Evolutionary conservation across 257 asterid genomes (phyloP).

Genomic region (Anisodus tanguticus): DNA sequence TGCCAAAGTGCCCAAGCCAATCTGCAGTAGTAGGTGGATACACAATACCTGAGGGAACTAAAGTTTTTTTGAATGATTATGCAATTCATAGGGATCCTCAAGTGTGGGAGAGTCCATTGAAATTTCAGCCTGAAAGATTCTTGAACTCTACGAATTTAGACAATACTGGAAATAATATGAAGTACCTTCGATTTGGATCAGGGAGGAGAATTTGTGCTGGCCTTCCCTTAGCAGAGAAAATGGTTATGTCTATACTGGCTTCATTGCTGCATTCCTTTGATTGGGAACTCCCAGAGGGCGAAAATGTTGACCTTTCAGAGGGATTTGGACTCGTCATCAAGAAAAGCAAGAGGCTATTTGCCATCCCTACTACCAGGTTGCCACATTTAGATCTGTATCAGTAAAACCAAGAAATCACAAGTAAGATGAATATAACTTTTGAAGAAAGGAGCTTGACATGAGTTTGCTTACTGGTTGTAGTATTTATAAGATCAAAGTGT

Average conservation of each 20-base stretch:
- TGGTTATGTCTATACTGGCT: constrained; percentile 45
- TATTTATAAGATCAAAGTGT: neutral
- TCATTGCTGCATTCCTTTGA: constrained; percentile 48
- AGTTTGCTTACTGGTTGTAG: neutral
- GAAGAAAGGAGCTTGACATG: neutral
- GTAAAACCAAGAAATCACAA: neutral
- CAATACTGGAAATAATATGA: constrained; percentile 42
- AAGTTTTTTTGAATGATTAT: constrained; percentile 42
- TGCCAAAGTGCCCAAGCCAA: constrained; percentile 43
- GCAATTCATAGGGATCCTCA: constrained; percentile 45
- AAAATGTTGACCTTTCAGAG: constrained; percentile 39
- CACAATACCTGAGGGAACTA: constrained; percentile 46
- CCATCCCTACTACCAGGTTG: constrained; percentile 38
- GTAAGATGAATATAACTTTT: no score
- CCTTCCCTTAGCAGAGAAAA: constrained; percentile 46
- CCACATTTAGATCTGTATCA: constrained; percentile 2
- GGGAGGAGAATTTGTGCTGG: constrained; percentile 56
- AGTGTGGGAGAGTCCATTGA: constrained; percentile 52
- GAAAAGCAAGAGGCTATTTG: constrained; percentile 41
- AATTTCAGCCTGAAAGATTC: constrained; percentile 56
- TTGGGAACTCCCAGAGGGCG: constrained; percentile 46
- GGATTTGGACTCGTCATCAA: constrained; percentile 45
- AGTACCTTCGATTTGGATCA: constrained; percentile 53
- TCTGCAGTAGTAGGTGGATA: constrained; percentile 37
- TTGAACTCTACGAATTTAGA: constrained; percentile 32